Conservation (phyloP, 106 monocot species). For the Ottelia alismoides region DNA sequence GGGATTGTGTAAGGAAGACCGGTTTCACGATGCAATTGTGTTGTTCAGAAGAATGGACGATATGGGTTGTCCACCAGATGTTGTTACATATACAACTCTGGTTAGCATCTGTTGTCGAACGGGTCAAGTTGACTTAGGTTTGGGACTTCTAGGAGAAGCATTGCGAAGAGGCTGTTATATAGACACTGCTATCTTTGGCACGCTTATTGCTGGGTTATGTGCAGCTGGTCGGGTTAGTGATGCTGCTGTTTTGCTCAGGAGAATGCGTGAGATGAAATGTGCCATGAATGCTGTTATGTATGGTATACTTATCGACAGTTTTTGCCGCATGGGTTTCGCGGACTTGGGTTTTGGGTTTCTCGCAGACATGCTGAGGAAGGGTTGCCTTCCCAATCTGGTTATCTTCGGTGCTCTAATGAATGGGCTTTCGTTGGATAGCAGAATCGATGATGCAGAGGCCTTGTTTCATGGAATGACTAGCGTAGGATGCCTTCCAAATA, state of each 20-base stretch:
- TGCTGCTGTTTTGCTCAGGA: conserved; percentile 11
- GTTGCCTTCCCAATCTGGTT: conserved; percentile 13
- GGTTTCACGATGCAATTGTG: conserved; percentile 1
- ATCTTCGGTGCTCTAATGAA: conserved; percentile 20
- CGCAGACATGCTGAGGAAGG: conserved; percentile 10
- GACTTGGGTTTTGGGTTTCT: conserved; percentile 7
- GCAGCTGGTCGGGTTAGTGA: conserved; percentile 10
- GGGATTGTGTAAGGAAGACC: neutral
- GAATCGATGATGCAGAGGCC: conserved; percentile 7
- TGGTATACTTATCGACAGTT: conserved; percentile 16
- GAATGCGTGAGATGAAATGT: conserved; percentile 9
- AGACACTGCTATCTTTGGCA: conserved; percentile 10
- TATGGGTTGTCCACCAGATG: conserved; percentile 9
- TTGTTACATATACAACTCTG: conserved; percentile 10
- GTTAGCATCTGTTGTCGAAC: conserved; percentile 7
- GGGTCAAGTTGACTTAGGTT: conserved; percentile 10
- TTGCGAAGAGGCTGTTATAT: conserved; percentile 4
- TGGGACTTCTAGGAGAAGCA: conserved; percentile 22
- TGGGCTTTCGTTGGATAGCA: conserved; percentile 7
- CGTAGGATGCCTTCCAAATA: conserved; percentile 7
- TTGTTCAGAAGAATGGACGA: conserved; percentile 28
- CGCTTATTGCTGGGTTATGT: conserved; percentile 19
- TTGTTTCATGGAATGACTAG: conserved; percentile 15
- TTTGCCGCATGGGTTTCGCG: conserved; percentile 7
- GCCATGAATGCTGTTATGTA: conserved; percentile 9